Evolutionary conservation across 2,329 filamentous ascomycete species (phyloP).

Genomic region (Paraconiothyrium sp.): DNA sequence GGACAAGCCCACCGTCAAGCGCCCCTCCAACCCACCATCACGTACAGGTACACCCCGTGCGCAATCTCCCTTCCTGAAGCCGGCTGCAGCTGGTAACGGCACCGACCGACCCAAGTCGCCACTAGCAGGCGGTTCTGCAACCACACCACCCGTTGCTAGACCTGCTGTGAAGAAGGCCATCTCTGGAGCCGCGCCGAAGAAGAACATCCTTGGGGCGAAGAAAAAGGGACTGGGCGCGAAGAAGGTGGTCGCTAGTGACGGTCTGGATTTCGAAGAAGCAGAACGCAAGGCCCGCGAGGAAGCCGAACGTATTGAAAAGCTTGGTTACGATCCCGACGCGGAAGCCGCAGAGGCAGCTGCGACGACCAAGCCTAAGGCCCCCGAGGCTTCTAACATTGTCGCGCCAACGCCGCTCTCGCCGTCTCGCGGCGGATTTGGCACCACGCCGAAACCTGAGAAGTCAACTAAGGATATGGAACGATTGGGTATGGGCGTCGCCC

Average conservation of each 20-base stretch:
- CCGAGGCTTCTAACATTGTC: constrained; percentile 69
- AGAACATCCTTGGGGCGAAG: constrained; percentile 87
- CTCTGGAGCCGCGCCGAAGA: constrained; percentile 72
- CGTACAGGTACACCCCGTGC: constrained; percentile 86
- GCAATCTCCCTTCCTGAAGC: constrained; percentile 87
- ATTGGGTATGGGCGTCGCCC: constrained; percentile 85
- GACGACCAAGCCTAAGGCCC: constrained; percentile 51
- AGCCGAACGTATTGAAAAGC: constrained; percentile 91
- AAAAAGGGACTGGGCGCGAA: constrained; percentile 66
- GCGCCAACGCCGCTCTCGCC: constrained; percentile 81
- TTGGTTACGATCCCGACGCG: constrained; percentile 94
- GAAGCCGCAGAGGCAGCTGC: constrained; percentile 62
- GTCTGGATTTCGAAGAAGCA: constrained; percentile 92
- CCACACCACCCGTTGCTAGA: constrained; percentile 63
- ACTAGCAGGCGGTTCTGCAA: constrained; percentile 60
- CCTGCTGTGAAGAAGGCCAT: constrained; percentile 80
- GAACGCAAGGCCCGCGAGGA: constrained; percentile 98
- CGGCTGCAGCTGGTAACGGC: constrained; percentile 69
- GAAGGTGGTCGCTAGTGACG: constrained; percentile 80
- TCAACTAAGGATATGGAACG: constrained; percentile 83
- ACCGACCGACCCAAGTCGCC: constrained; percentile 82
- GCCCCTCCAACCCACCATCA: constrained; percentile 91
- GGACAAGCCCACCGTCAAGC: constrained; percentile 98
- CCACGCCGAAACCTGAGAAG: constrained; percentile 63
- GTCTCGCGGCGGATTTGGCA: constrained; percentile 67